These are phyloP conservation scores for Xylogone sp. DNA, from an alignment of 2,329 filamentous ascomycete genomes.

Conservation along the genomic window DNA sequence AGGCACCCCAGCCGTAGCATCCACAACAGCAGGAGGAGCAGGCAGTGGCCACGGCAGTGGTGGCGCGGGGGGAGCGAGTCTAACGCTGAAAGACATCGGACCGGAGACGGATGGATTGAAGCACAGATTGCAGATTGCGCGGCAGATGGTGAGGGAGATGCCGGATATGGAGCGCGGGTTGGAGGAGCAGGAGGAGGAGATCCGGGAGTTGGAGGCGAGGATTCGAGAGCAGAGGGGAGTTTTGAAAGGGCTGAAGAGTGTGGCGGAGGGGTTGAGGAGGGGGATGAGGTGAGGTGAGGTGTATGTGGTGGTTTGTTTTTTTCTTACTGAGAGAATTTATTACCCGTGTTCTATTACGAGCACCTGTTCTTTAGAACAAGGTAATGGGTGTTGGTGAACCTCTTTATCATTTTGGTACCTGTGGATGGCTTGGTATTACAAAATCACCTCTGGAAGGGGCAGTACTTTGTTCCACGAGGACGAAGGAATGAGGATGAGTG, in stretches of 20 bases:
- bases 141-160: conserved; percentile 59
- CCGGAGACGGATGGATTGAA: conserved; percentile 75
- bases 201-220: conserved; percentile 59
- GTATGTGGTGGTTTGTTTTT: not conserved
- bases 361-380: not conserved
- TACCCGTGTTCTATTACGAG: conserved; percentile 28
- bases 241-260: conserved; percentile 49
- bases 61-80: conserved; percentile 18
- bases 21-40: conserved; percentile 35
- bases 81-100: conserved; percentile 66
- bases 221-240: conserved; percentile 60
- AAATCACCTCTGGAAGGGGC: too few species aligned
- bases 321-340: conserved; percentile 17
- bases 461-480: too few species aligned
- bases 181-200: conserved; percentile 69
- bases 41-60: too few species aligned
- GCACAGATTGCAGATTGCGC: conserved; percentile 77
- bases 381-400: too few species aligned
- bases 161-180: conserved; percentile 67
- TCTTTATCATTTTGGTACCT: too few species aligned
- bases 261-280: conserved; percentile 39
- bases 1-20: conserved; percentile 19
- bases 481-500: too few species aligned
- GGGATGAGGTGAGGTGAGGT: conserved; percentile 26
- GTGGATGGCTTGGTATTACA: too few species aligned